phyloP scores from a whole-genome alignment of 306 rosid species.

The Aeschynomene evenia region DNA sequence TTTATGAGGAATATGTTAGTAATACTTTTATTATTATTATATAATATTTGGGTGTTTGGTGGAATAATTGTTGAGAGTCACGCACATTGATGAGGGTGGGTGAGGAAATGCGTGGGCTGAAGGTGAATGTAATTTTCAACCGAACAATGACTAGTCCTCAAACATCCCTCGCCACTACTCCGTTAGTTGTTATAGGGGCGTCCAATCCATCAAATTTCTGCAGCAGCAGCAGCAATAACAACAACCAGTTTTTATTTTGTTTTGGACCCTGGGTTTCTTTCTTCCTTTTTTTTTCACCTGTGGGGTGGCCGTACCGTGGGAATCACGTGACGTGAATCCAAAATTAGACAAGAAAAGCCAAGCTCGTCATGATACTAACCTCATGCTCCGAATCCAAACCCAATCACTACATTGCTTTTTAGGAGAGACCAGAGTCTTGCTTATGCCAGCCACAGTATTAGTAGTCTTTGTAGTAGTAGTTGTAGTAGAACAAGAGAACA shows the following conservation, averaged over 20 bases:
- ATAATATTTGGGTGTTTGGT: no score
- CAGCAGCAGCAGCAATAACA: no score
- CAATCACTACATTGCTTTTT: constrained; percentile 20
- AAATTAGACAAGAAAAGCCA: constrained; percentile 38
- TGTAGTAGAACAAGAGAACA: neutral
- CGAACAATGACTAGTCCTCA: constrained; percentile 33
- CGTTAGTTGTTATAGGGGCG: constrained; percentile 42
- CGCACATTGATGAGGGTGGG: constrained; percentile 1
- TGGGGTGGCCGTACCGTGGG: constrained; percentile 47
- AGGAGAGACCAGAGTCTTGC: neutral
- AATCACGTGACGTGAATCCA: constrained; percentile 86
- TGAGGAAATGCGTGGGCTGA: no score
- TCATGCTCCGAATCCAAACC: constrained; percentile 40
- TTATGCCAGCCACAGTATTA: constrained; percentile 11
- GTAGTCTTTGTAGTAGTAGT: neutral
- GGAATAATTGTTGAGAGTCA: neutral
- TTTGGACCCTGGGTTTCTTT: constrained; percentile 43
- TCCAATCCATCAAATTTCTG: constrained; percentile 64
- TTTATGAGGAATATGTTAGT: neutral
- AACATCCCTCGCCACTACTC: constrained; percentile 31
- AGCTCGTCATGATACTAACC: constrained; percentile 50
- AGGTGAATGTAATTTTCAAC: neutral
- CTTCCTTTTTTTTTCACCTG: constrained; percentile 28
- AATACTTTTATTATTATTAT: no score
- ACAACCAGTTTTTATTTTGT: constrained; percentile 36